These are phyloP conservation scores for Zopfochytrium polystomum DNA, from an alignment of 371 early-diverging fungal species.

Conservation along the genomic window DNA sequence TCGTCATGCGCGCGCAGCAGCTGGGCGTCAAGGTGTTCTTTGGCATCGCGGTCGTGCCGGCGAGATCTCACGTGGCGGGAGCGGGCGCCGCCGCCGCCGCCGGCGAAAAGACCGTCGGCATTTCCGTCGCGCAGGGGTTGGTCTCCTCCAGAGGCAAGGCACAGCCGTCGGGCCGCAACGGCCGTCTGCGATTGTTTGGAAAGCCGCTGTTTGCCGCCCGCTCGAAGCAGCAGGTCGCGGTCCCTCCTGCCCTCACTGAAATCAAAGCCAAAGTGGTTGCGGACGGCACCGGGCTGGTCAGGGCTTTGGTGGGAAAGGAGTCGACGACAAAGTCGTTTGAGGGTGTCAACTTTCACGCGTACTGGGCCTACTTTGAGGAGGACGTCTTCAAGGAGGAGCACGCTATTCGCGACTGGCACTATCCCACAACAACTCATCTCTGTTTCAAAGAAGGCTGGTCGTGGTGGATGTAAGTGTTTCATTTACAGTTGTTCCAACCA, in stretches of 20 bases:
- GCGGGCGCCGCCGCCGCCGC: neutral
- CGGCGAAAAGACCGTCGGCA: neutral
- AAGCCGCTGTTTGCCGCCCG: no score
- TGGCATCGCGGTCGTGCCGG: slow-evolving; percentile 9
- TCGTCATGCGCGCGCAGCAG: slow-evolving; percentile 14
- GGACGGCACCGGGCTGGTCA: slow-evolving; percentile 16
- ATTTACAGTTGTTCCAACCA: neutral
- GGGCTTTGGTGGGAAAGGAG: neutral
- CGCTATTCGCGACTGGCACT: slow-evolving; percentile 3
- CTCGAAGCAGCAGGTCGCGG: no score
- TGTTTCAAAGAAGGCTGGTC: slow-evolving; percentile 20
- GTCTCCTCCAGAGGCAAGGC: no score
- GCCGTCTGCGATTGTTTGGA: no score
- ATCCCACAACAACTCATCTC: slow-evolving; percentile 3
- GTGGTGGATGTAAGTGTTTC: slow-evolving; percentile 18
- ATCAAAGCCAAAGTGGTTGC: slow-evolving; percentile 13
- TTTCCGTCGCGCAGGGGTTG: neutral
- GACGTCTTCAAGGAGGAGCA: slow-evolving; percentile 4
- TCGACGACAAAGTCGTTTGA: slow-evolving; percentile 6
- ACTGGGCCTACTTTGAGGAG: slow-evolving; percentile 26
- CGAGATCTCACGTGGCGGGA: neutral
- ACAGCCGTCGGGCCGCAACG: no score
- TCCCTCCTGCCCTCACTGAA: no score
- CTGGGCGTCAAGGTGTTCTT: slow-evolving; percentile 22
- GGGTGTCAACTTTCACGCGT: slow-evolving; percentile 16